Evolutionary conservation across 768 basidiomycete genomes (phyloP), one percentile per base, ranked within the genome.

Genomic region (Solioccasus polychromus): DNA sequence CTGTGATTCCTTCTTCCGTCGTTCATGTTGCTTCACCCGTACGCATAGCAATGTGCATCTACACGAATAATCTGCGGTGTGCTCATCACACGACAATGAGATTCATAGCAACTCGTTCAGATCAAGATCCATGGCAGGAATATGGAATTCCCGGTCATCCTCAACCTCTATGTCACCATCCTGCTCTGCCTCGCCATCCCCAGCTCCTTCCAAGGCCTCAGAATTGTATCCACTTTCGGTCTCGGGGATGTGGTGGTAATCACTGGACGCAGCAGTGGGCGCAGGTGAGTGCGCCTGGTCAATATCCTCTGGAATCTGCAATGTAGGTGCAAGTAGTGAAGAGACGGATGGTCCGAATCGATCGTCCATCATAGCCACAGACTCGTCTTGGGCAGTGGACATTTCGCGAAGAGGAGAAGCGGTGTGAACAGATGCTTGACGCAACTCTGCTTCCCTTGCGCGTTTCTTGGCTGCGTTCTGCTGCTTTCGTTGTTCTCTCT

Each of bases 191-290:
- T 65, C 60, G 11, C 52, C 55, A 9, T 63, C 64, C 22, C 61
- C 55, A 25, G 48, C 51, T 15, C 61, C 63, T 8, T 69, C 70
- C 35, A 65, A n/a, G 35, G 28, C 39, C 37, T 80, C 80, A 1
- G 81, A 77, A 42, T 77, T 78, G 46, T 82, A 81, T 22, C 75
- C 80, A 48, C 79, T 82, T 53, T 75, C 74, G 12, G 64, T 68
- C 28, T 75, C 76, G 23, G 68, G 73, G 19, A 48, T 20, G 23
- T 58, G 58, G 20, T 58, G 60, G 39, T 50, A 63, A 45, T 81
- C 79, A 12, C 72, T 76, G 19, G 80, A 81, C 11, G 68, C 66
- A 30, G 67, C 68, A 4, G 78, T 79, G 17, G 74, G 76, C 23
- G 76, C 74, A 25, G 79, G 78, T 1, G 79, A 80, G 47, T 71